A percentile compares a stretch with the other conserved stretches of the same genome.
phyloP scores from a whole-genome alignment of 352 stramenopile species.

The Phytophthora cryptogea region DNA sequence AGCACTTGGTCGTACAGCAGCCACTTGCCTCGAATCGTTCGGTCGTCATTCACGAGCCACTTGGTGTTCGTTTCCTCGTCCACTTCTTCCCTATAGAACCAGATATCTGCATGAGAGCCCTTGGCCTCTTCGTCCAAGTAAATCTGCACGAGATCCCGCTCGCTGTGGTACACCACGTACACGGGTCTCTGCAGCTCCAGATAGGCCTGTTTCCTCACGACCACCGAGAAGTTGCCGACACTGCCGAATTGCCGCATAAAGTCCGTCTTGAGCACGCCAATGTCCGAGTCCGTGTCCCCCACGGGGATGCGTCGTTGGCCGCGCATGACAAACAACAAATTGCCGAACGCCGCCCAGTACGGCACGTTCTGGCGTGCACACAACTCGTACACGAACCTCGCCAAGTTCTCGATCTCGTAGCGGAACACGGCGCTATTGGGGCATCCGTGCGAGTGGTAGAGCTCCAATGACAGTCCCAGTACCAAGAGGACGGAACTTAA shows the following conservation, averaged over 20 bases:
- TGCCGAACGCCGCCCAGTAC: slow-evolving; percentile 79
- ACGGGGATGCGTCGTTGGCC: slow-evolving; percentile 63
- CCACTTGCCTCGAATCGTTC: slow-evolving; percentile 68
- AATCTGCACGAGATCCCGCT: slow-evolving; percentile 73
- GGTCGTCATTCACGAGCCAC: slow-evolving; percentile 75
- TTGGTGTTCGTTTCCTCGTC: slow-evolving; percentile 34
- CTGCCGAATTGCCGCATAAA: slow-evolving; percentile 56
- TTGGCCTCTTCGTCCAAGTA: slow-evolving; percentile 50
- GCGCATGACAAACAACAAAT: slow-evolving; percentile 76
- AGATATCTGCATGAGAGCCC: slow-evolving; percentile 78
- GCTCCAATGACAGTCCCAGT: slow-evolving; percentile 52
- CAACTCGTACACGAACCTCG: slow-evolving; percentile 65
- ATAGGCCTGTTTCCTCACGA: slow-evolving; percentile 47
- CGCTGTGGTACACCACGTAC: slow-evolving; percentile 54
- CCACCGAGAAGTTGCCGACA: slow-evolving; percentile 59
- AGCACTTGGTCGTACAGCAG: slow-evolving; percentile 72
- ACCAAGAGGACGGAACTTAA: slow-evolving; percentile 38
- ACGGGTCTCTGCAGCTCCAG: slow-evolving; percentile 51
- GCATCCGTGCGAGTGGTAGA: slow-evolving; percentile 64
- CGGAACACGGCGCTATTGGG: slow-evolving; percentile 74
- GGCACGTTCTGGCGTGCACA: slow-evolving; percentile 50
- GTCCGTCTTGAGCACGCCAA: slow-evolving; percentile 61
- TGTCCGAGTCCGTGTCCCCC: slow-evolving; percentile 81
- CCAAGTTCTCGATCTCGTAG: slow-evolving; percentile 69
- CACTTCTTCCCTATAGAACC: slow-evolving; percentile 68